Conservation (phyloP, 2,329 filamentous ascomycete species). For the Bimuria novae-zelandiae region DNA sequence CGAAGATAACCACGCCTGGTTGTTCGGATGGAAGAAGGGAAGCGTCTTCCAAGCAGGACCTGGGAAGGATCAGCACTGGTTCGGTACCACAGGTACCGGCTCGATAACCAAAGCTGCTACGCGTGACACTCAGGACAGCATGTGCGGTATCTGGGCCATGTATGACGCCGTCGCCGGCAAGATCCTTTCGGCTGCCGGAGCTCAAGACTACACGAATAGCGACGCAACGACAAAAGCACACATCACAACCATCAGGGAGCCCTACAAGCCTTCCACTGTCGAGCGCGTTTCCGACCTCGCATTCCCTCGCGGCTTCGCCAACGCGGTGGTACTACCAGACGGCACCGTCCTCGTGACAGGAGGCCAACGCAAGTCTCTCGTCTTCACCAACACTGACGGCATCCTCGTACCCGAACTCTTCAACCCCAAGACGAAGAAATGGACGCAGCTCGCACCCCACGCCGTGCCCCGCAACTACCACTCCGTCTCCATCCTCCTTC, state of each 20-base stretch:
- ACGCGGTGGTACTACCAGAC: constrained; percentile 27
- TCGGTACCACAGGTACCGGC: not conserved
- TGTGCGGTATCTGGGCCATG: not conserved
- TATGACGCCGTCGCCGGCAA: not conserved
- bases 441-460: constrained; percentile 20
- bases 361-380: constrained; percentile 16
- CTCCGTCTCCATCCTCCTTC: constrained; percentile 26
- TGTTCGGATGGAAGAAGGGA: not conserved
- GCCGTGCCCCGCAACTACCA: constrained; percentile 28
- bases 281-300: constrained; percentile 19
- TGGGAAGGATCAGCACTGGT: not conserved
- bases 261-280: constrained; percentile 16
- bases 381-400: constrained; percentile 18
- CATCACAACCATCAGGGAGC: constrained; percentile 23
- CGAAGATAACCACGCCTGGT: not conserved
- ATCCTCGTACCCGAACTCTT: constrained; percentile 26
- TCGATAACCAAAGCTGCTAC: not conserved
- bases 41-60: not conserved
- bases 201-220: not conserved
- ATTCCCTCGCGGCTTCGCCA: constrained; percentile 22
- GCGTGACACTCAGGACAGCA: not conserved
- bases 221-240: constrained; percentile 10
- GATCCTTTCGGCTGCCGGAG: not conserved
- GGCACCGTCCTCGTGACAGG: constrained; percentile 31
- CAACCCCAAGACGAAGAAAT: constrained; percentile 22